Evolutionary conservation across 2,329 filamentous ascomycete genomes (phyloP).

Genomic region (Diaporthe eres): DNA sequence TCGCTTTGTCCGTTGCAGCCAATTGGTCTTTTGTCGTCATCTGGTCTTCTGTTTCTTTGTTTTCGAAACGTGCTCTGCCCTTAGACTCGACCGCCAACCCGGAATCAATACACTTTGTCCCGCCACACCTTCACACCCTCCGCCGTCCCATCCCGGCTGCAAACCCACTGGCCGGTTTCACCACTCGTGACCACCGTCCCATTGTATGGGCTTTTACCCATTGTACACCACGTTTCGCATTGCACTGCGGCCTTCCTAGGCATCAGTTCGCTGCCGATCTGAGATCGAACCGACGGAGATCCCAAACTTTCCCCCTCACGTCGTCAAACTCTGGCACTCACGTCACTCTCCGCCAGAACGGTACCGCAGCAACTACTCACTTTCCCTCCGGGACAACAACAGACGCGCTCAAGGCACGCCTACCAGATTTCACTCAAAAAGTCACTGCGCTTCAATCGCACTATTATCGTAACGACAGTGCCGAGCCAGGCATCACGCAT

Average conservation of each 20-base stretch:
- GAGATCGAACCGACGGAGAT: conserved; percentile 24
- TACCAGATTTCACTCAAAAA: not conserved
- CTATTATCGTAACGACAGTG: not conserved
- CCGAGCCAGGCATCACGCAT: not conserved
- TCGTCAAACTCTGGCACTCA: conserved; percentile 8
- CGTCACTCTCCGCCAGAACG: conserved; percentile 1
- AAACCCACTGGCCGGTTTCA: conserved; percentile 35
- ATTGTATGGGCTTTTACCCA: conserved; percentile 22
- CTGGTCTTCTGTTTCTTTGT: conserved; percentile 19
- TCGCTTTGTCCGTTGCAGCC: conserved; percentile 9
- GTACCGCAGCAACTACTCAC: not conserved
- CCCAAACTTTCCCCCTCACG: conserved; percentile 32
- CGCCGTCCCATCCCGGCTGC: conserved; percentile 26
- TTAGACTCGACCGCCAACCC: conserved; percentile 28
- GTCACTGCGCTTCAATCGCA: conserved; percentile 30
- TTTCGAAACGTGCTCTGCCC: conserved; percentile 28
- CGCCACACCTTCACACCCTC: conserved; percentile 2
- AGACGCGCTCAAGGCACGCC: not conserved
- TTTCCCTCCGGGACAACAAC: not conserved
- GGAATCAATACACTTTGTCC: conserved; percentile 29
- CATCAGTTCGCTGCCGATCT: conserved; percentile 31
- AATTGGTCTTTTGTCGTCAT: conserved; percentile 32
- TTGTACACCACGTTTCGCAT: conserved; percentile 33
- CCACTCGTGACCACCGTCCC: conserved; percentile 29
- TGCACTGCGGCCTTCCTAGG: conserved; percentile 24